Conservation (phyloP, 495 filamentous ascomycete genomes). For the Penicillium paxilli region DNA sequence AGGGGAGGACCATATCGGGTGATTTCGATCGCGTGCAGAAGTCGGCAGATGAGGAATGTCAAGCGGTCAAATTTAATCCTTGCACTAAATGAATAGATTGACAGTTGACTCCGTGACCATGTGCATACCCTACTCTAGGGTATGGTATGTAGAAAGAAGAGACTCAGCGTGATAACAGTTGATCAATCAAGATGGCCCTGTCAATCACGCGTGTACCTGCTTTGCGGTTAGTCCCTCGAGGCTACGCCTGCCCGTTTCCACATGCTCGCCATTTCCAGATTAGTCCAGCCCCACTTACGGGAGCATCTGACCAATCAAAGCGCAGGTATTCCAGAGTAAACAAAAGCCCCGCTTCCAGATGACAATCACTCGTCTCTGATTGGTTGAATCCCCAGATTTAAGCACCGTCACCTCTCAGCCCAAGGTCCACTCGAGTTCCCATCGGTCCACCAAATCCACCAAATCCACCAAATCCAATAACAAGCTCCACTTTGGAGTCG, state of each 20-base stretch:
- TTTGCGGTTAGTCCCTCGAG: conserved; percentile 1
- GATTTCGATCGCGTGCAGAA: neutral
- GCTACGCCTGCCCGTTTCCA: conserved; percentile 8
- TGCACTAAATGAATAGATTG: too few species aligned
- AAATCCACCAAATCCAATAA: conserved; percentile 4
- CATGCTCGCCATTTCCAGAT: neutral
- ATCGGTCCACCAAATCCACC: too few species aligned
- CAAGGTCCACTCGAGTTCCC: too few species aligned
- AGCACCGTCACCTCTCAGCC: conserved; percentile 17
- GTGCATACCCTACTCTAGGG: too few species aligned
- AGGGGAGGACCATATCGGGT: neutral
- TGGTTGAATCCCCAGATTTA: conserved; percentile 13
- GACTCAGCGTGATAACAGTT: too few species aligned
- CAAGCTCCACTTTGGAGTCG: conserved; percentile 5
- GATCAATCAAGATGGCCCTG: neutral
- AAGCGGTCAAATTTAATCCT: too few species aligned
- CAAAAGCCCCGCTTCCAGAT: conserved; percentile 3
- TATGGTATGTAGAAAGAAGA: too few species aligned
- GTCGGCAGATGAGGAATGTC: neutral
- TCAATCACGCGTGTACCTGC: conserved; percentile 12
- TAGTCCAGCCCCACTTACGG: neutral
- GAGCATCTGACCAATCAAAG: neutral
- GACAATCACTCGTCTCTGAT: conserved; percentile 3
- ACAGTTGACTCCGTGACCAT: too few species aligned
- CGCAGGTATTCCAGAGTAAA: too few species aligned